phyloP scores from a whole-genome alignment of 352 stramenopile species.

The Globisporangium solare region DNA sequence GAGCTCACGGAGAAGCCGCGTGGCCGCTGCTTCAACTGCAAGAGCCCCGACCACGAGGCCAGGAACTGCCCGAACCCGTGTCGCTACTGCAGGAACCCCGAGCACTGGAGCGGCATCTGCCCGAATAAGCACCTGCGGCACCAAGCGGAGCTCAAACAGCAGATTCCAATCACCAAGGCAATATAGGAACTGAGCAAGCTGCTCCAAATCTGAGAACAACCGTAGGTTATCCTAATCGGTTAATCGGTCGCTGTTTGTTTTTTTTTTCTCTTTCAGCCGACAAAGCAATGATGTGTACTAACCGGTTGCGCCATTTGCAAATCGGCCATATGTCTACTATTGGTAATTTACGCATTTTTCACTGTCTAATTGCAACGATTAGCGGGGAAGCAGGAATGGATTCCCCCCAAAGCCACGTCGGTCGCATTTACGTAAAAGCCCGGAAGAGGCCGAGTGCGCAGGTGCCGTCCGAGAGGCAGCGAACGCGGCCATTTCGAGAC shows the following conservation, averaged over 20 bases:
- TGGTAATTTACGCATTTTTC: background rate
- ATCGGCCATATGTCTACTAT: background rate
- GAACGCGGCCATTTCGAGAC: too few species aligned
- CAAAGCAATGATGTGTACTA: background rate
- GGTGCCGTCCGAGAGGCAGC: too few species aligned
- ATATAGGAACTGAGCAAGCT: too few species aligned
- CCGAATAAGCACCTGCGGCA: constrained; percentile 55
- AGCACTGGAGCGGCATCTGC: constrained; percentile 75
- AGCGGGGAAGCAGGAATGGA: background rate
- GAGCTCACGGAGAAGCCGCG: constrained; percentile 45
- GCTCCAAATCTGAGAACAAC: too few species aligned
- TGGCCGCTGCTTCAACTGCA: constrained; percentile 84
- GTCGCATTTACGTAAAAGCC: background rate
- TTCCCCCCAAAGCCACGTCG: background rate
- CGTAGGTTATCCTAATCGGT: background rate
- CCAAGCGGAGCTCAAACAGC: constrained; percentile 39
- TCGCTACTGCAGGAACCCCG: constrained; percentile 71
- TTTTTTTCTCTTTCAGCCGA: too few species aligned
- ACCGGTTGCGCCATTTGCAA: background rate
- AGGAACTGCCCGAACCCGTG: constrained; percentile 71
- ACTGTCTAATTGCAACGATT: background rate
- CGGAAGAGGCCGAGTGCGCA: too few species aligned
- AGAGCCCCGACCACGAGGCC: constrained; percentile 71
- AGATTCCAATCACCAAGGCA: constrained; percentile 59
- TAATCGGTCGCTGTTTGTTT: background rate